Conservation (phyloP, 257 asterid species). For the Solanum sejunctum region DNA sequence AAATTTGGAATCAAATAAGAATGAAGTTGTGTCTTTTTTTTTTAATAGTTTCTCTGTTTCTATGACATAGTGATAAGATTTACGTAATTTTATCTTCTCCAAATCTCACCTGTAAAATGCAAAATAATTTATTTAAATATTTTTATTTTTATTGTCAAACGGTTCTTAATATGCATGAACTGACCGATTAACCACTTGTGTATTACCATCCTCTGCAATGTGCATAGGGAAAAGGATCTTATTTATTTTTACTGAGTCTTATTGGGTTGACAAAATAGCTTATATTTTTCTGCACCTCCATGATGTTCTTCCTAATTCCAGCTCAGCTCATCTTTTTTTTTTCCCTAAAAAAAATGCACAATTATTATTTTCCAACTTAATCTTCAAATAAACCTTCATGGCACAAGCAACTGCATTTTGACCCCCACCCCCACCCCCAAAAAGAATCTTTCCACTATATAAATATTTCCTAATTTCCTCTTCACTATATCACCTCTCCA, state of each 20-base stretch:
- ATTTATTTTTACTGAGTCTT: background rate
- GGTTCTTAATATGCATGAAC: background rate
- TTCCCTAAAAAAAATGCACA: background rate
- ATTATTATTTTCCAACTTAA: constrained; percentile 1
- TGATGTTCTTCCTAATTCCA: constrained; percentile 5
- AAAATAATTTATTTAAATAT: too few relatives aligned
- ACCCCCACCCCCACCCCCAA: constrained; percentile 1
- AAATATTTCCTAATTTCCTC: constrained; percentile 20
- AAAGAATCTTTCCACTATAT: constrained; percentile 17
- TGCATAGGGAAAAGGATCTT: background rate
- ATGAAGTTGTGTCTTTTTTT: too few relatives aligned
- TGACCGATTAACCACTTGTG: background rate
- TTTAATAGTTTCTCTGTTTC: too few relatives aligned
- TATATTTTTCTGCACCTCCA: background rate
- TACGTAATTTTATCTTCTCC: too few relatives aligned
- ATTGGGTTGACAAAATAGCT: background rate
- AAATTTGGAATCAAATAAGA: too few relatives aligned
- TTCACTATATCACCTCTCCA: background rate
- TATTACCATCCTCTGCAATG: background rate
- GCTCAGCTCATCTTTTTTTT: constrained; percentile 1
- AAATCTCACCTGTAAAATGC: too few relatives aligned
- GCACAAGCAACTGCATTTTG: constrained; percentile 31
- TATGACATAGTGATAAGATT: too few relatives aligned
- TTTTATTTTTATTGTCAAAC: background rate
- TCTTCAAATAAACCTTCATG: background rate